A percentile compares a stretch with the other conserved stretches of the same genome.
Conservation (phyloP, 2,329 filamentous ascomycete species). For the Diplodia scrobiculata region DNA sequence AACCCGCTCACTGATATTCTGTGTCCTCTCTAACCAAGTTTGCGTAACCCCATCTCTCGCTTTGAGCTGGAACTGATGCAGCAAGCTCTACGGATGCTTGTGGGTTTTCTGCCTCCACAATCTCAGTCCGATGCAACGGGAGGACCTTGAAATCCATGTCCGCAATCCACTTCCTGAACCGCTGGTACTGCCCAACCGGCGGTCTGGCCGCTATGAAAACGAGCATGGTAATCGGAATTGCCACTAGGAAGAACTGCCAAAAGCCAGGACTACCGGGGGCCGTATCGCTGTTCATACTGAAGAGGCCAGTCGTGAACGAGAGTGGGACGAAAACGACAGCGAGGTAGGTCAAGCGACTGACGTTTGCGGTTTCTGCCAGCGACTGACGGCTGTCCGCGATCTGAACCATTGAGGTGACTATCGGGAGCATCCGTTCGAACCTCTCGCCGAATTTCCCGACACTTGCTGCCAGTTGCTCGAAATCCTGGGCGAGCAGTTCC, state of each 20-base stretch:
- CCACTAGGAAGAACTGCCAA: conserved; percentile 28
- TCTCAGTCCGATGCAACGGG: no score
- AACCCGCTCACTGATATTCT: no score
- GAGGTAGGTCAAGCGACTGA: conserved; percentile 23
- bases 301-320: conserved; percentile 13
- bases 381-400: conserved; percentile 21
- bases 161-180: no score
- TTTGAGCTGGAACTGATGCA: no score
- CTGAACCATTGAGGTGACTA: conserved; percentile 23
- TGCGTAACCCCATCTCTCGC: no score
- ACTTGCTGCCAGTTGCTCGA: neutral
- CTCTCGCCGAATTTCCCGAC: neutral
- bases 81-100: no score
- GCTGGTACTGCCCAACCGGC: neutral
- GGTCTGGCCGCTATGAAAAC: neutral
- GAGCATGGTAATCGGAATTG: conserved; percentile 11
- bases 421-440: conserved; percentile 9
- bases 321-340: conserved; percentile 26
- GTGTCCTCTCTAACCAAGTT: no score
- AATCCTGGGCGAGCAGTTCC: neutral
- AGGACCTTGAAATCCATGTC: no score
- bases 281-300: conserved; percentile 11
- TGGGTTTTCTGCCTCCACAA: no score
- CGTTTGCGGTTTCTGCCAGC: conserved; percentile 4
- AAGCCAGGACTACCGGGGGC: conserved; percentile 1